These are phyloP conservation scores for Trichophyton benhamiae DNA, from an alignment of 2,329 filamentous ascomycete species.

Conservation along the genomic window DNA sequence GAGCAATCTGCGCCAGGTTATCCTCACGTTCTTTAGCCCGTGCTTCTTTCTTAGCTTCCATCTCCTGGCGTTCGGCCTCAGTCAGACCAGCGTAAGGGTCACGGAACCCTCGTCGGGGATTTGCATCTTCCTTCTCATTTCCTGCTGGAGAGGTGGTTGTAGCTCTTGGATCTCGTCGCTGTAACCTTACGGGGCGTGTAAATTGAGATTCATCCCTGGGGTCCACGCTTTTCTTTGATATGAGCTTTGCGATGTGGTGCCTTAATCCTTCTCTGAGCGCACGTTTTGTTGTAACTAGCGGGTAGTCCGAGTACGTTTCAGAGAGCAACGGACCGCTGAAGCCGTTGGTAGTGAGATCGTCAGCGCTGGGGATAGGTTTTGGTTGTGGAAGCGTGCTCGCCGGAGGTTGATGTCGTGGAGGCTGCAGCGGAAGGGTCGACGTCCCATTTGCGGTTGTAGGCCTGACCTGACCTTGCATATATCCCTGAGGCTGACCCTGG, in stretches of 20 bases:
- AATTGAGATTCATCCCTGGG: conserved; percentile 71
- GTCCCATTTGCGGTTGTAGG: conserved; percentile 14
- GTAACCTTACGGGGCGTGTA: conserved; percentile 72
- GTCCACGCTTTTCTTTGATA: conserved; percentile 50
- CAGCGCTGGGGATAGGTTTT: conserved; percentile 16
- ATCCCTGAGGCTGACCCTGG: neutral
- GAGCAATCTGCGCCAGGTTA: conserved; percentile 86
- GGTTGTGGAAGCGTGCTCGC: conserved; percentile 11
- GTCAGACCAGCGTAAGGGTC: conserved; percentile 42
- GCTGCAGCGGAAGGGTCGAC: conserved; percentile 15
- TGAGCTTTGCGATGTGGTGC: conserved; percentile 76
- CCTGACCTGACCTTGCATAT: neutral
- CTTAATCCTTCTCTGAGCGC: conserved; percentile 66
- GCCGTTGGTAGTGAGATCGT: conserved; percentile 28
- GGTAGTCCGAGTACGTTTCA: conserved; percentile 42
- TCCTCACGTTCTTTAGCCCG: conserved; percentile 74
- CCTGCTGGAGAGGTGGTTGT: conserved; percentile 36
- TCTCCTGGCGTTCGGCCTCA: conserved; percentile 50
- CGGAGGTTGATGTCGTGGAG: conserved; percentile 12
- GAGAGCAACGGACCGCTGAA: conserved; percentile 33
- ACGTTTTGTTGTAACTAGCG: conserved; percentile 72
- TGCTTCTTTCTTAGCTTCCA: conserved; percentile 54
- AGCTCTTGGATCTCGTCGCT: conserved; percentile 73
- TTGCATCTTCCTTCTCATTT: conserved; percentile 24
- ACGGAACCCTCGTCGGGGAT: conserved; percentile 43